Evolutionary conservation across 2,329 filamentous ascomycete genomes (phyloP).

Genomic region (Cylindrodendrum hubeiense): DNA sequence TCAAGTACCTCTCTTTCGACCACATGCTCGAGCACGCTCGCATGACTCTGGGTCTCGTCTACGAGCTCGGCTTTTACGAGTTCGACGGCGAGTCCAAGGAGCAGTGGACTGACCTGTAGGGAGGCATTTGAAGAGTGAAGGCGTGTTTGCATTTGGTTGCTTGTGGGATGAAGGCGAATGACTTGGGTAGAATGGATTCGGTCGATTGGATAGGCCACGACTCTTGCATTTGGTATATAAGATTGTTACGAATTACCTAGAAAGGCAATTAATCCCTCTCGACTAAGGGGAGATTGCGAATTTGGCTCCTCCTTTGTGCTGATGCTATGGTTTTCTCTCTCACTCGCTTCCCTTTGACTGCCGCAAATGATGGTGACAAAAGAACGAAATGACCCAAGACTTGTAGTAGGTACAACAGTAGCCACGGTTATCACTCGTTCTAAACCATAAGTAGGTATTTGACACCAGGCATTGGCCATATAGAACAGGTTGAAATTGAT

Average conservation of each 20-base stretch:
- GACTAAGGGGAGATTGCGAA: too few species aligned
- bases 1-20: conserved; percentile 82
- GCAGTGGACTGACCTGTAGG: conserved; percentile 53
- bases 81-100: conserved; percentile 62
- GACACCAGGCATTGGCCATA: conserved; percentile 77
- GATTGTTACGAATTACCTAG: not conserved
- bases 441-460: conserved; percentile 70
- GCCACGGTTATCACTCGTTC: not conserved
- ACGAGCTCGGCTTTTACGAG: conserved; percentile 84
- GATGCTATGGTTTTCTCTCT: too few species aligned
- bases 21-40: conserved; percentile 94
- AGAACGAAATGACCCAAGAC: conserved; percentile 41
- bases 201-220: not conserved
- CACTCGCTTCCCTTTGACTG: too few species aligned
- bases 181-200: conserved; percentile 8
- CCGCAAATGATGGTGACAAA: too few species aligned
- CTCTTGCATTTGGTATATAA: not conserved
- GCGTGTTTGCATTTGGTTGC: not conserved
- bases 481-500: conserved; percentile 93
- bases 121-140: not conserved
- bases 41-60: conserved; percentile 85
- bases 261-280: not conserved
- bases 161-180: conserved; percentile 6
- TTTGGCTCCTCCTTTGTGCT: too few species aligned
- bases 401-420: conserved; percentile 65